Base-by-base conservation (phyloP, 768 basidiomycete species). In the Chalciporus piperatus region DNA sequence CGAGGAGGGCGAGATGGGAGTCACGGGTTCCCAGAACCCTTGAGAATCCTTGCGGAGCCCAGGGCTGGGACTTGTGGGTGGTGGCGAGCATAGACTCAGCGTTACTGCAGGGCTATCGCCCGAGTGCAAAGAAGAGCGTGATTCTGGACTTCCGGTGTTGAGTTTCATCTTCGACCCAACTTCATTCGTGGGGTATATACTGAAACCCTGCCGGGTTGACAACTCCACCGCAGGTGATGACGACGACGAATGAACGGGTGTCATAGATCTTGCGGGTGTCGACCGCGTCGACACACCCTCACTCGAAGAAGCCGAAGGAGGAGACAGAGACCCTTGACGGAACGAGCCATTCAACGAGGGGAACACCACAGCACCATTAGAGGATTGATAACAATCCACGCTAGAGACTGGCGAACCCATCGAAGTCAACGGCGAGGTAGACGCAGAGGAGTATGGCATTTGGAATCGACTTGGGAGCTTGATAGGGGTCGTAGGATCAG, bases 11-110 rank as follows among this genome's bases (percentile, higher is more conserved):
- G 60, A 62, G 6, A 52, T 12, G 2, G 58, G 51, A 4, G 37
- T 46, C 25, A 51, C 41, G 19, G 60, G 50, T n/a, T 60, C 63
- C 65, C 65, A 67, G 38, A 67, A 67, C 23, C 65, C 65, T 4
- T 65, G 65, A 19, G 60, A 45, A 55, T 66, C 57, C 40, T 55
- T 65, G n/a, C 56, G 54, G 20, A 66, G 45, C 10, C 47, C 60
- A 14, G 47, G 28, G 10, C 46, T 41, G 12, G 45, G 48, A 50
- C 50, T 53, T 33, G 45, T 52, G 9, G 43, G 42, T 12, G 52
- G 50, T 6, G 57, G 51, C 20, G 60, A 59, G 19, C 22, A 50
- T 6, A 50, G 51, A 50, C 47, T 56, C 19, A 27, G 50, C 48
- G 4, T 51, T 19, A 50, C 23, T 19, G 52, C 46, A 30, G 49